Evolutionary conservation across 768 basidiomycete species (phyloP).

Genomic region (Amanita inopinata): DNA sequence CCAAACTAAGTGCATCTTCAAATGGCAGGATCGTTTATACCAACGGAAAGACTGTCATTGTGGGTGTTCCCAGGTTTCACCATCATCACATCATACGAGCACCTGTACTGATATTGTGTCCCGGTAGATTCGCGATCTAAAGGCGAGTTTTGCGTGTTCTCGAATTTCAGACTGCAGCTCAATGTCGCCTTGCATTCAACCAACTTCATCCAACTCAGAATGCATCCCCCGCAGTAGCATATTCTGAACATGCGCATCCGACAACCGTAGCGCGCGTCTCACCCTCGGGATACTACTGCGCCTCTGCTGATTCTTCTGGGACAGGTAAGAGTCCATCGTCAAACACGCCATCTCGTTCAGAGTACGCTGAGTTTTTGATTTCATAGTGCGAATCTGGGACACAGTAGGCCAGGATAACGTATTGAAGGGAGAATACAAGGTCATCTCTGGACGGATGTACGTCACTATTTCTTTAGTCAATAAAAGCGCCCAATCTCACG

Average conservation of each 20-base stretch:
- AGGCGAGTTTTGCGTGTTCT: conserved; percentile 33
- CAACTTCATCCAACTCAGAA: conserved; percentile 35
- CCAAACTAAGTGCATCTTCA: conserved; percentile 54
- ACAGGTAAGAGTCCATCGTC: conserved; percentile 43
- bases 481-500: background rate
- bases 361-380: background rate
- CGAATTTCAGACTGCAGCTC: background rate
- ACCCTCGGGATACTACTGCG: conserved; percentile 91
- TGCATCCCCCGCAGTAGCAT: conserved; percentile 49
- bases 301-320: conserved; percentile 77
- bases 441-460: conserved; percentile 65
- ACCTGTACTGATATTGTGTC: background rate
- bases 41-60: conserved; percentile 78
- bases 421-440: conserved; percentile 74
- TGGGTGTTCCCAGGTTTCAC: conserved; percentile 30
- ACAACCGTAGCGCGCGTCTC: conserved; percentile 87
- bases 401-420: conserved; percentile 75
- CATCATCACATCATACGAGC: background rate
- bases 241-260: conserved; percentile 74
- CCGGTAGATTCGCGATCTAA: conserved; percentile 70
- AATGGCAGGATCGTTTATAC: conserved; percentile 82
- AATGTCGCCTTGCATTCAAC: conserved; percentile 1
- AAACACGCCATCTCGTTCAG: background rate
- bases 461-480: conserved; percentile 15
- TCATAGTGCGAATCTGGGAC: conserved; percentile 91